These are phyloP conservation scores for Fusarium liriodendri DNA, from an alignment of 2,329 filamentous ascomycete genomes.

Conservation along the genomic window DNA sequence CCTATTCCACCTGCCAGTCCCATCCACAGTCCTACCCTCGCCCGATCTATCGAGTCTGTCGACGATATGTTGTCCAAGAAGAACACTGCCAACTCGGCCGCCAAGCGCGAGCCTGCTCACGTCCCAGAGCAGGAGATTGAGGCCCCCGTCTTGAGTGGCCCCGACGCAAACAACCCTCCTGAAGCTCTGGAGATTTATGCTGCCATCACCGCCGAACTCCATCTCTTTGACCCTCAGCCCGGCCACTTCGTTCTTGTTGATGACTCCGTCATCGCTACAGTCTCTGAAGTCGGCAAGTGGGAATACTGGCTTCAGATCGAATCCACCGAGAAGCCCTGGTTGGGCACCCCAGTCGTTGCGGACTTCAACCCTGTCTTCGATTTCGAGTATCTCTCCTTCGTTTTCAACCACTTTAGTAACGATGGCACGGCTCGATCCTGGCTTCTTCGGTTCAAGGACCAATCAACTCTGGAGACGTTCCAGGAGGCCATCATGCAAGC, in stretches of 20 bases:
- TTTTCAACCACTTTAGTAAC: constrained; percentile 95
- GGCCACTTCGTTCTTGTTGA: constrained; percentile 89
- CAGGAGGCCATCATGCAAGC: constrained; percentile 96
- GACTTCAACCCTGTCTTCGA: constrained; percentile 99
- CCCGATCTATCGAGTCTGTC: constrained; percentile 65
- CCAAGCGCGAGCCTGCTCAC: constrained; percentile 55
- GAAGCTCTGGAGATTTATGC: constrained; percentile 78
- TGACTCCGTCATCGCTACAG: constrained; percentile 77
- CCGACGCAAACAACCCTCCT: constrained; percentile 61
- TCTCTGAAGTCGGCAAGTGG: constrained; percentile 90
- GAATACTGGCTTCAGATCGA: constrained; percentile 94
- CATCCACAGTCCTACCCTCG: constrained; percentile 67
- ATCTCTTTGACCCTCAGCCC: constrained; percentile 91
- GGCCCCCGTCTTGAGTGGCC: constrained; percentile 34
- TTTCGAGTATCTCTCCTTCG: constrained; percentile 98
- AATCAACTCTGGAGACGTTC: constrained; percentile 82
- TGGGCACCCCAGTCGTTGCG: constrained; percentile 85
- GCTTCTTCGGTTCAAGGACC: constrained; percentile 91
- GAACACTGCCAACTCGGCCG: constrained; percentile 59
- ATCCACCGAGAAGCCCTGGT: constrained; percentile 81
- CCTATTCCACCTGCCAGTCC: constrained; percentile 74
- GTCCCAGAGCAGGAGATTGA: constrained; percentile 49
- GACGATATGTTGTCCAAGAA: constrained; percentile 67
- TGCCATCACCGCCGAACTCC: constrained; percentile 83
- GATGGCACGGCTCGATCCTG: constrained; percentile 95